phyloP scores from a whole-genome alignment of 2,329 filamentous ascomycete genomes.

The Scedosporium aurantiacum region DNA sequence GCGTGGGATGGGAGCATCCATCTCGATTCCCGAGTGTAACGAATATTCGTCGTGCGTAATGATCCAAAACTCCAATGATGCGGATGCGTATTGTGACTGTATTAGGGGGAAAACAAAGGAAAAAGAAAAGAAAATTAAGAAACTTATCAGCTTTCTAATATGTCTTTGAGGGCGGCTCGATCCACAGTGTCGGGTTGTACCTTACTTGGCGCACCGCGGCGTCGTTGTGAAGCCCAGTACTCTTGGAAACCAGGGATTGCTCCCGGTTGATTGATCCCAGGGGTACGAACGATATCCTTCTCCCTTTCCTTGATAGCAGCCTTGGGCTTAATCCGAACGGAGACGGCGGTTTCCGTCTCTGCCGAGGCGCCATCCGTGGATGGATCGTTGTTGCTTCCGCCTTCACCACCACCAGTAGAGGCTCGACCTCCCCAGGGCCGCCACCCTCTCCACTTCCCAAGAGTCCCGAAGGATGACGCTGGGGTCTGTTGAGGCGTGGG shows the following conservation, averaged over 20 bases:
- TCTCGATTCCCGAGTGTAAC: neutral
- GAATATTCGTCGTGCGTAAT: neutral
- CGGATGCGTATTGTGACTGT: neutral
- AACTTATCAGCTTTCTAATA: constrained; percentile 28
- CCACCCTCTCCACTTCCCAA: constrained; percentile 38
- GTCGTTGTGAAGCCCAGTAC: constrained; percentile 39
- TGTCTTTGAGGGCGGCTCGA: constrained; percentile 48
- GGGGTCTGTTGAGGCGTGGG: constrained; percentile 16
- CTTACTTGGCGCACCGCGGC: constrained; percentile 40
- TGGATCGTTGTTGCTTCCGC: neutral
- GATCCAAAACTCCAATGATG: neutral
- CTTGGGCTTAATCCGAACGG: neutral
- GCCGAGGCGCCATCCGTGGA: neutral
- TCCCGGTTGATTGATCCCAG: constrained; percentile 71
- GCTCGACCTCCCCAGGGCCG: constrained; percentile 29
- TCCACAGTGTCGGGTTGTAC: constrained; percentile 49
- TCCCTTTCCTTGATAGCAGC: neutral
- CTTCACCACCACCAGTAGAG: neutral
- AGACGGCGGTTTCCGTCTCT: neutral
- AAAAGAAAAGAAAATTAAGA: neutral
- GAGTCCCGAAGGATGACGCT: constrained; percentile 15
- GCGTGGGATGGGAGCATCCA: neutral
- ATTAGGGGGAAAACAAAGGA: constrained; percentile 1
- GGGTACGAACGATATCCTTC: constrained; percentile 34
- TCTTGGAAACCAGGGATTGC: constrained; percentile 60